phyloP scores from a whole-genome alignment of 2,329 filamentous ascomycete species.

The Aureobasidium sp. region DNA sequence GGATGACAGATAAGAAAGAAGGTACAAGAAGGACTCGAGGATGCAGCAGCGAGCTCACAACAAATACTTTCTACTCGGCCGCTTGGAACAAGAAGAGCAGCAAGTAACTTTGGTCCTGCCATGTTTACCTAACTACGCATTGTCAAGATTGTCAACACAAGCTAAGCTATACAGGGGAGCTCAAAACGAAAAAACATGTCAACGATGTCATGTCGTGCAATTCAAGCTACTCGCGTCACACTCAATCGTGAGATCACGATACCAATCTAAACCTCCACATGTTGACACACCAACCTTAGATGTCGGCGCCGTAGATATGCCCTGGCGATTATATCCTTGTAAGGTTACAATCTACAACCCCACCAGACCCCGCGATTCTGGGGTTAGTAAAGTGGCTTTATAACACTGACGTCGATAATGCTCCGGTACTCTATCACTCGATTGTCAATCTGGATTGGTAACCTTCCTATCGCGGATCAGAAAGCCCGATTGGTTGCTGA shows the following conservation, averaged over 20 bases:
- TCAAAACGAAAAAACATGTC: constrained; percentile 2
- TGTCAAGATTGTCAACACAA: constrained; percentile 15
- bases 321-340: not conserved
- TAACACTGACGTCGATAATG: constrained; percentile 7
- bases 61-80: not conserved
- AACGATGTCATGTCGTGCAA: not conserved
- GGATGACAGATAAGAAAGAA: not conserved
- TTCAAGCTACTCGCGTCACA: not conserved
- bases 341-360: not conserved
- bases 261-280: not conserved
- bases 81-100: not conserved
- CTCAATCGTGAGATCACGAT: not conserved
- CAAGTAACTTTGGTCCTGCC: not conserved
- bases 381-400: constrained; percentile 7
- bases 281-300: constrained; percentile 11
- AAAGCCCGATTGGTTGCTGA: not conserved
- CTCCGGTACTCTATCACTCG: not conserved
- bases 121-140: constrained; percentile 18
- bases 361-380: not conserved
- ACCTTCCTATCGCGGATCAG: not conserved
- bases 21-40: not conserved
- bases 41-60: not conserved
- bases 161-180: constrained; percentile 15
- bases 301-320: not conserved
- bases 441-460: not conserved